phyloP scores from a whole-genome alignment of 208 protist genomes.

The Trypanosoma congolense region DNA sequence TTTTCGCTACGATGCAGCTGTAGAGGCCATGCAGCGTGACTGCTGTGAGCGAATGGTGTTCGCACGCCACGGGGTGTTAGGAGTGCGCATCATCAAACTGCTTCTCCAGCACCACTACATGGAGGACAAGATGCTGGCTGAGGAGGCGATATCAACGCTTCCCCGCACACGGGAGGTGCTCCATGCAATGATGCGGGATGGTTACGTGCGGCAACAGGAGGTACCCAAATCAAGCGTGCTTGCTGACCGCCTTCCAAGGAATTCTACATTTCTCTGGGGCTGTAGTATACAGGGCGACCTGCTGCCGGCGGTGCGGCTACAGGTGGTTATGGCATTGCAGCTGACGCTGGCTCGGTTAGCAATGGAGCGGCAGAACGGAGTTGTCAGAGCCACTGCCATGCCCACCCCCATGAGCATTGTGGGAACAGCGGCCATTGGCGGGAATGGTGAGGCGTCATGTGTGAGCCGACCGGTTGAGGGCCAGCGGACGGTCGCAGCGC shows the following conservation, averaged over 20 bases:
- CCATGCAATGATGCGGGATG: slow-evolving; percentile 74
- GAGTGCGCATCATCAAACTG: slow-evolving; percentile 75
- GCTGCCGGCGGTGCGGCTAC: slow-evolving; percentile 39
- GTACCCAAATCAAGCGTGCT: slow-evolving; percentile 39
- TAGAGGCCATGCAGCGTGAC: slow-evolving; percentile 36
- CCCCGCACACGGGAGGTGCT: slow-evolving; percentile 56
- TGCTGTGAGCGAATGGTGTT: slow-evolving; percentile 71
- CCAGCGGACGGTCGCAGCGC: slow-evolving; percentile 33
- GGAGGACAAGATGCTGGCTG: slow-evolving; percentile 73
- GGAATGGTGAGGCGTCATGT: background rate
- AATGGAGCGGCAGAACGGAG: slow-evolving; percentile 15
- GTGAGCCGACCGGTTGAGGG: background rate
- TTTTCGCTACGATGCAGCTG: slow-evolving; percentile 27
- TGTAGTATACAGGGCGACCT: slow-evolving; percentile 30
- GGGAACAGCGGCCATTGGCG: slow-evolving; percentile 8
- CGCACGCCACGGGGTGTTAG: slow-evolving; percentile 68
- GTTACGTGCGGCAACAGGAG: slow-evolving; percentile 64
- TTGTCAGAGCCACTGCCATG: background rate
- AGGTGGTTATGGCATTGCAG: slow-evolving; percentile 43
- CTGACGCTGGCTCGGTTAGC: slow-evolving; percentile 31
- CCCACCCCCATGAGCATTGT: slow-evolving; percentile 2
- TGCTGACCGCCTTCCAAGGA: slow-evolving; percentile 52
- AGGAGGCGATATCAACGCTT: slow-evolving; percentile 73
- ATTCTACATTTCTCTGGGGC: slow-evolving; percentile 64
- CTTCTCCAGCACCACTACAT: slow-evolving; percentile 63